These are phyloP conservation scores for Cyberlindnera japonica DNA, from an alignment of 805 yeast genomes.

Conservation along the genomic window DNA sequence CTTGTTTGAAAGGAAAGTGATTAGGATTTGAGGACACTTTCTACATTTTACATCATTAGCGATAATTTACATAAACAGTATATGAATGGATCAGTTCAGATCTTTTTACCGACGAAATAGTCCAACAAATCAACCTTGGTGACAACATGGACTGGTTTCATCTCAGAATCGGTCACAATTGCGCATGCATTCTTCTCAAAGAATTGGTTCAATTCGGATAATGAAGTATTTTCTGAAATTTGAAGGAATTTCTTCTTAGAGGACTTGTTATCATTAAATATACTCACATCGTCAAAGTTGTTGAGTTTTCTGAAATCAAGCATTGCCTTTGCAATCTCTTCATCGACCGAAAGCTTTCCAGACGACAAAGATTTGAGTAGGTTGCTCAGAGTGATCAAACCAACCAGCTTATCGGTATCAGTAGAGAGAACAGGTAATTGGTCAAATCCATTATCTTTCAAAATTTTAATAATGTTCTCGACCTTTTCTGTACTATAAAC, in stretches of 20 bases:
- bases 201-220: slow-evolving; percentile 67
- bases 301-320: slow-evolving; percentile 72
- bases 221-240: slow-evolving; percentile 61
- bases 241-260: slow-evolving; percentile 64
- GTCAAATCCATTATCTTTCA: slow-evolving; percentile 76
- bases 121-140: slow-evolving; percentile 82
- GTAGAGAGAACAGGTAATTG: slow-evolving; percentile 72
- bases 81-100: too few species aligned
- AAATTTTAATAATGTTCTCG: slow-evolving; percentile 60
- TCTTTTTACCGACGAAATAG: slow-evolving; percentile 31
- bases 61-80: too few species aligned
- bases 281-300: slow-evolving; percentile 54
- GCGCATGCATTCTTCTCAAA: slow-evolving; percentile 85
- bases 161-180: slow-evolving; percentile 66
- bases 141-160: slow-evolving; percentile 76
- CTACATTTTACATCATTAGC: too few species aligned
- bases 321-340: slow-evolving; percentile 55
- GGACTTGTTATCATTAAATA: slow-evolving; percentile 57
- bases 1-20: slow-evolving; percentile 8
- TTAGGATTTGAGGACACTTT: too few species aligned
- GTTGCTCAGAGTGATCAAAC: slow-evolving; percentile 72
- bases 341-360: slow-evolving; percentile 51
- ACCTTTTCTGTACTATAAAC: slow-evolving; percentile 59
- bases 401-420: slow-evolving; percentile 51
- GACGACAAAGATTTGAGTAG: slow-evolving; percentile 64